Evolutionary conservation across 345 rosid genomes (phyloP).

Genomic region (Angophora floribunda): DNA sequence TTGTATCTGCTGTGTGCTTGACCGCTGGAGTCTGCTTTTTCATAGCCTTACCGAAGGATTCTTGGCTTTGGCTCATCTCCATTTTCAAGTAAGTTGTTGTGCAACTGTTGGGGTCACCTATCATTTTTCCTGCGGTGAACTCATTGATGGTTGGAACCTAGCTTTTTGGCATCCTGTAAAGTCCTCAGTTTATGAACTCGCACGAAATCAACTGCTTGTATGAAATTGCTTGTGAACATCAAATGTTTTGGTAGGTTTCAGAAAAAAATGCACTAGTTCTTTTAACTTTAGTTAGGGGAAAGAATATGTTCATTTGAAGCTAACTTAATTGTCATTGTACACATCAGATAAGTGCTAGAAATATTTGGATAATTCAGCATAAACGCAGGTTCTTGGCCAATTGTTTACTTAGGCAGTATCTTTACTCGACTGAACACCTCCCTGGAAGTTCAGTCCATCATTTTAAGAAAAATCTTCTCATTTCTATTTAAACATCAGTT

Average conservation of each 20-base stretch:
- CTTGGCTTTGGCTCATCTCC: slow-evolving; percentile 86
- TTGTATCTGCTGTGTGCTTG: slow-evolving; percentile 47
- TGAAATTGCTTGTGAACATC: background rate
- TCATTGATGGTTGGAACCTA: background rate
- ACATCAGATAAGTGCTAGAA: background rate
- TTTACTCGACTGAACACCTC: background rate
- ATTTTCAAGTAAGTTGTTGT: slow-evolving; percentile 60
- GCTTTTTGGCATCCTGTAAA: background rate
- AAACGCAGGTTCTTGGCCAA: background rate
- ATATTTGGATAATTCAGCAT: background rate
- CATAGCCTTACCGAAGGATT: slow-evolving; percentile 55
- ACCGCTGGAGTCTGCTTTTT: slow-evolving; percentile 64
- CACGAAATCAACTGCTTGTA: background rate
- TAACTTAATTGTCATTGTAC: background rate
- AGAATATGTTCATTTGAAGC: background rate
- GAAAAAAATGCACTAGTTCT: background rate
- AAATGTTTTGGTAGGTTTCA: background rate
- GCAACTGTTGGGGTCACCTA: background rate
- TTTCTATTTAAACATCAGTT: background rate
- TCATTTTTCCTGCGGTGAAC: background rate
- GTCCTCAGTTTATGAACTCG: background rate
- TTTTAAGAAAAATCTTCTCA: background rate
- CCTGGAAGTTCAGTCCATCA: background rate
- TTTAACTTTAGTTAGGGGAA: background rate
- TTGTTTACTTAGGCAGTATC: background rate